Evolutionary conservation across 2,329 filamentous ascomycete species (phyloP).

Genomic region (Setomelanomma holmii): DNA sequence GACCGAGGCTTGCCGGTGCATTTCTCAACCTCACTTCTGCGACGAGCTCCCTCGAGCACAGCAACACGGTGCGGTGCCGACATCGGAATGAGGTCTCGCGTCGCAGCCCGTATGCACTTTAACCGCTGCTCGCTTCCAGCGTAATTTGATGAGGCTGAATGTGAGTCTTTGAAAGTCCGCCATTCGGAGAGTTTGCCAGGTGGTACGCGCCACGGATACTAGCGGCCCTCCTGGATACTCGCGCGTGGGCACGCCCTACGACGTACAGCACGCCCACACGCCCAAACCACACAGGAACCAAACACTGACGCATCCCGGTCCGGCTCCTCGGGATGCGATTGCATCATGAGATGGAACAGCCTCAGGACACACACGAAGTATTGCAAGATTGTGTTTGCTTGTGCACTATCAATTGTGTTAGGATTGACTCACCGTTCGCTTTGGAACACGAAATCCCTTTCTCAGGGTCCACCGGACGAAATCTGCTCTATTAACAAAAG

Average conservation of each 20-base stretch:
- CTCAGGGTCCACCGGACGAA: conserved; percentile 10
- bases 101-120: not conserved
- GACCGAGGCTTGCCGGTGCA: conserved; percentile 28
- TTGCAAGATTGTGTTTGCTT: conserved; percentile 1
- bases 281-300: conserved; percentile 5
- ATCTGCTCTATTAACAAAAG: conserved; percentile 22
- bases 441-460: not conserved
- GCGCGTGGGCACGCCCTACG: conserved; percentile 33
- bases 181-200: conserved; percentile 18
- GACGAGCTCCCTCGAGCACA: not conserved
- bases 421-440: not conserved
- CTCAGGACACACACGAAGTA: not conserved
- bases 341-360: conserved; percentile 7
- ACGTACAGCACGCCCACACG: too few relatives aligned
- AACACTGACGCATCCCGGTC: conserved; percentile 15
- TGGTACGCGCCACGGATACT: conserved; percentile 28
- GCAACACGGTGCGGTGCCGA: conserved; percentile 1
- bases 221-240: conserved; percentile 28
- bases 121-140: conserved; percentile 8
- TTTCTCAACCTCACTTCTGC: conserved; percentile 2
- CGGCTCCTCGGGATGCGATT: conserved; percentile 12
- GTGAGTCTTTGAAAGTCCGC: conserved; percentile 15
- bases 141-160: conserved; percentile 16
- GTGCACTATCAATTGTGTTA: conserved; percentile 4
- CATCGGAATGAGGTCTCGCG: not conserved